These are phyloP conservation scores for Ustanciosporium gigantosporum DNA, from an alignment of 1,284 basidiomycete species.

Conservation along the genomic window DNA sequence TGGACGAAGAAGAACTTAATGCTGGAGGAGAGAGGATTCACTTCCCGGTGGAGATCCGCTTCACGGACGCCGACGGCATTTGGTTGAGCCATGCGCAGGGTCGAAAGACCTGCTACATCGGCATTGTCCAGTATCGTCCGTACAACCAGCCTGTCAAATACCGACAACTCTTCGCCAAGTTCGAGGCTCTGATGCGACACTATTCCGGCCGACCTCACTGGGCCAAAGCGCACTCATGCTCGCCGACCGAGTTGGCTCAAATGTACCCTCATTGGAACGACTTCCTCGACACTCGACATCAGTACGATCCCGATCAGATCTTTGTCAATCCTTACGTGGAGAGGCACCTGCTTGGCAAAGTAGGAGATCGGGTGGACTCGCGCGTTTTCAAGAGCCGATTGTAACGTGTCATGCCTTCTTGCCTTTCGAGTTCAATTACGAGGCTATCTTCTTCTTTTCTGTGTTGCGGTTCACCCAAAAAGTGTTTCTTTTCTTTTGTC, in stretches of 20 bases:
- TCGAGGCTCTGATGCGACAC: conserved; percentile 74
- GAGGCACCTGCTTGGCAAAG: conserved; percentile 65
- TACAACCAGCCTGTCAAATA: conserved; percentile 89
- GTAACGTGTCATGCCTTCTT: background rate
- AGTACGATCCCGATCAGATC: conserved; percentile 78
- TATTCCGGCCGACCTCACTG: conserved; percentile 90
- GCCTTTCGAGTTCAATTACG: background rate
- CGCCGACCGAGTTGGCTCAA: conserved; percentile 70
- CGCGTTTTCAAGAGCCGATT: conserved; percentile 44
- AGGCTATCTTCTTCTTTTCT: background rate
- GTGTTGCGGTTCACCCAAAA: too few species aligned
- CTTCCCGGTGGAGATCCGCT: conserved; percentile 91
- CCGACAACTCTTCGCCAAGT: conserved; percentile 76
- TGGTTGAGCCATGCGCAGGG: conserved; percentile 88
- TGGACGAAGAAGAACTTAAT: conserved; percentile 69
- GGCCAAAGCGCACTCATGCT: conserved; percentile 87
- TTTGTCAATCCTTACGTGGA: conserved; percentile 68
- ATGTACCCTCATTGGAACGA: conserved; percentile 84
- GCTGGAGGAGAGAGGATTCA: conserved; percentile 79
- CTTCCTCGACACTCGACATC: conserved; percentile 72
- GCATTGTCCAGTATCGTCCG: conserved; percentile 92
- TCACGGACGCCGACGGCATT: conserved; percentile 84
- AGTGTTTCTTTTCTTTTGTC: too few species aligned
- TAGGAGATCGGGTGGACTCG: conserved; percentile 35
- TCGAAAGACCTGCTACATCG: conserved; percentile 85